Evolutionary conservation across 176 grass and related monocot species (phyloP).

Genomic region (Cenchrus fungigraminus): DNA sequence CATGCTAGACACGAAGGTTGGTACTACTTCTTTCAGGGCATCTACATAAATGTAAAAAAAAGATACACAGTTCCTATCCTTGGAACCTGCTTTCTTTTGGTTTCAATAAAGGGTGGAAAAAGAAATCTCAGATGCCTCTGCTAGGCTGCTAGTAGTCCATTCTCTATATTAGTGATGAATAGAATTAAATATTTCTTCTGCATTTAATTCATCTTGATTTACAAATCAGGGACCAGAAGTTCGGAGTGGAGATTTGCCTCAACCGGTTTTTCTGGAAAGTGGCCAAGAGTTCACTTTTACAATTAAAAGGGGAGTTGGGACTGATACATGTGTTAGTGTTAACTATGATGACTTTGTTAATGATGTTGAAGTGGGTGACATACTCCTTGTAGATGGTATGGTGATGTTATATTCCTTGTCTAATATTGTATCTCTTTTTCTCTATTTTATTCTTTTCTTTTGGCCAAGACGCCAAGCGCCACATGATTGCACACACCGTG

Average conservation of each 20-base stretch:
- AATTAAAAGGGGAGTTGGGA: constrained; percentile 84
- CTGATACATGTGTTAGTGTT: constrained; percentile 90
- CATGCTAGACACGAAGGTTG: constrained; percentile 98
- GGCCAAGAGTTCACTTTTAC: constrained; percentile 91
- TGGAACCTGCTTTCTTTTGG: not conserved
- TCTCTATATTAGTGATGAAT: constrained; percentile 11
- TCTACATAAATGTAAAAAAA: constrained; percentile 23
- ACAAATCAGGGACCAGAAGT: constrained; percentile 87
- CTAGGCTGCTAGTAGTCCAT: not conserved
- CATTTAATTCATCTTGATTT: constrained; percentile 37
- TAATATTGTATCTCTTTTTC: not conserved
- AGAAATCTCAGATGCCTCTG: not conserved
- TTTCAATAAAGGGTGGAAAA: too few species aligned
- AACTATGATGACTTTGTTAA: constrained; percentile 97
- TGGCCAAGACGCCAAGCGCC: not conserved
- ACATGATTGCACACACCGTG: constrained; percentile 17
- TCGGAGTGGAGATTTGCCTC: constrained; percentile 93
- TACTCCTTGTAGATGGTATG: constrained; percentile 95
- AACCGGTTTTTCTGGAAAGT: constrained; percentile 64
- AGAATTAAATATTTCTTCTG: constrained; percentile 16
- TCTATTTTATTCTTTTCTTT: not conserved
- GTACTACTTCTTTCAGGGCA: constrained; percentile 33
- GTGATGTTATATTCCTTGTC: constrained; percentile 17
- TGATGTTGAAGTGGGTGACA: constrained; percentile 94
- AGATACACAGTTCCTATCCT: constrained; percentile 3